These are phyloP conservation scores for Funneliformis mosseae DNA, from an alignment of 192 early-diverging fungal species.

Conservation along the genomic window DNA sequence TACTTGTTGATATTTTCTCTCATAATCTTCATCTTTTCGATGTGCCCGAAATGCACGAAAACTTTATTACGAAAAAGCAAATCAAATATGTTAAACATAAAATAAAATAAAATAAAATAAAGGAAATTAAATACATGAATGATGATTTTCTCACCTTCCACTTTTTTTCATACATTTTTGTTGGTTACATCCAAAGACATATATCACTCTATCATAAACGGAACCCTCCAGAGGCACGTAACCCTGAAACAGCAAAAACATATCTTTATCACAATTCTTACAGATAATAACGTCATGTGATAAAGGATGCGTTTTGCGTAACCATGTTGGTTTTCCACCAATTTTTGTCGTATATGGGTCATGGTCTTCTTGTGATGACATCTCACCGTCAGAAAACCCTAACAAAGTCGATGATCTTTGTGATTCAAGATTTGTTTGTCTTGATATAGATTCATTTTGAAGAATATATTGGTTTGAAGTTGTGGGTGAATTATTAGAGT, in stretches of 20 bases:
- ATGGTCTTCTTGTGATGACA: constrained; percentile 45
- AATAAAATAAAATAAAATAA: not conserved
- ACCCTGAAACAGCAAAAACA: constrained; percentile 73
- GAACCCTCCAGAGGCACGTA: constrained; percentile 74
- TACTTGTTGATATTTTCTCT: constrained; percentile 54
- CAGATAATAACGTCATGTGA: constrained; percentile 48
- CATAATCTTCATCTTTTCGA: constrained; percentile 63
- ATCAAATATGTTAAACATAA: not conserved
- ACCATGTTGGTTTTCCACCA: constrained; percentile 63
- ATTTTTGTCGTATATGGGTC: constrained; percentile 68
- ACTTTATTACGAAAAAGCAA: constrained; percentile 38
- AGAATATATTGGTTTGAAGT: not conserved
- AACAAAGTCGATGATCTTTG: constrained; percentile 41
- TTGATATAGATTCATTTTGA: not conserved
- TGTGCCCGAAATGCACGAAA: constrained; percentile 65
- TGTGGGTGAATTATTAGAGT: not conserved
- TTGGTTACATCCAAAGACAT: constrained; percentile 81
- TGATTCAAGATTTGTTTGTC: too few species aligned
- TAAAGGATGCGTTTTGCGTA: constrained; percentile 40
- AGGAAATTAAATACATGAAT: not conserved
- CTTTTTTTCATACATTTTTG: constrained; percentile 69
- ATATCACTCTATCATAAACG: constrained; percentile 72
- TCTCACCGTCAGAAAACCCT: constrained; percentile 52
- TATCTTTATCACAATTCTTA: constrained; percentile 55
- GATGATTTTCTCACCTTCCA: constrained; percentile 51